Conservation (phyloP, 2,329 filamentous ascomycete species). For the Pseudofabraea citricarpa region DNA sequence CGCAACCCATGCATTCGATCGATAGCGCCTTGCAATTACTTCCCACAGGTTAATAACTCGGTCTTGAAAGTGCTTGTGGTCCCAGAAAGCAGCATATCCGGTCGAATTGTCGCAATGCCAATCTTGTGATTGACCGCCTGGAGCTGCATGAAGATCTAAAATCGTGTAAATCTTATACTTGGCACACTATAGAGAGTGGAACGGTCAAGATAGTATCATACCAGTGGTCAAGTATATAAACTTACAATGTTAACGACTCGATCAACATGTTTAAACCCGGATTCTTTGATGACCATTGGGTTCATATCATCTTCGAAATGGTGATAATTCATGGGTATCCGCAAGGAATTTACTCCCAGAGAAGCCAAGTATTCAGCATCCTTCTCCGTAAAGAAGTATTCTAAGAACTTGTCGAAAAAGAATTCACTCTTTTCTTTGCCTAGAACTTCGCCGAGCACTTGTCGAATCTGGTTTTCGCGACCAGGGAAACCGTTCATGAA, state of each 20-base stretch:
- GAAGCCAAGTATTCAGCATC: slow-evolving; percentile 51
- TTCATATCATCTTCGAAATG: slow-evolving; percentile 44
- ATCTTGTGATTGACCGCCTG: slow-evolving; percentile 43
- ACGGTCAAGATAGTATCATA: not conserved
- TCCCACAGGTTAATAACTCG: slow-evolving; percentile 43
- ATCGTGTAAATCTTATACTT: slow-evolving; percentile 43
- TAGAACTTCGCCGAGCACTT: slow-evolving; percentile 43
- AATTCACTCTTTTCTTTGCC: slow-evolving; percentile 49
- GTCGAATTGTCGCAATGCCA: slow-evolving; percentile 45
- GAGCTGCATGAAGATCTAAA: slow-evolving; percentile 42
- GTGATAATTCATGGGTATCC: slow-evolving; percentile 52
- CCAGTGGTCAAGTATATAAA: not conserved
- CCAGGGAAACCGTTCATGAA: slow-evolving; percentile 56
- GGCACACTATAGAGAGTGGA: slow-evolving; percentile 19
- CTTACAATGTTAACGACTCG: slow-evolving; percentile 35
- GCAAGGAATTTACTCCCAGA: slow-evolving; percentile 49
- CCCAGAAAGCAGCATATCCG: slow-evolving; percentile 42
- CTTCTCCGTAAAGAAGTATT: slow-evolving; percentile 52
- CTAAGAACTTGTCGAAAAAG: slow-evolving; percentile 50
- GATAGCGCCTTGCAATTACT: slow-evolving; percentile 39
- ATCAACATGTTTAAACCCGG: slow-evolving; percentile 41
- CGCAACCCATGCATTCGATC: slow-evolving; percentile 38
- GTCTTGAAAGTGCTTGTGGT: slow-evolving; percentile 44
- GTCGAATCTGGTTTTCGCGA: slow-evolving; percentile 49
- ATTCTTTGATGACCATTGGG: slow-evolving; percentile 36